These are phyloP conservation scores for Rhodotorula sp. DNA, from an alignment of 1,284 basidiomycete species.

Conservation along the genomic window DNA sequence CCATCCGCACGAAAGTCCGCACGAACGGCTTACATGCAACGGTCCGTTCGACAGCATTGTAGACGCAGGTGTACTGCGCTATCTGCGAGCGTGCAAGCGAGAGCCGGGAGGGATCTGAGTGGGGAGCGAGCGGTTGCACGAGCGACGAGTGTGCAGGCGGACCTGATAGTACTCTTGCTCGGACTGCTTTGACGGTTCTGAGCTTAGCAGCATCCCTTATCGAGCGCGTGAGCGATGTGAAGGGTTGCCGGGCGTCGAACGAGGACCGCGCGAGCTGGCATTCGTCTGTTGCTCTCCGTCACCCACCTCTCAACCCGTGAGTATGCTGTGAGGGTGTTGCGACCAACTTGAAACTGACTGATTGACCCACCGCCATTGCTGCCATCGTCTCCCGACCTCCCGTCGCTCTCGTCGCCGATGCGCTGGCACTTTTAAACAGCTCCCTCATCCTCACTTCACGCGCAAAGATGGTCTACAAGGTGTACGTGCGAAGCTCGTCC, in stretches of 20 bases:
- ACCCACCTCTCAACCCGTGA: slow-evolving; percentile 3
- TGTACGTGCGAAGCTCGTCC: slow-evolving; percentile 10
- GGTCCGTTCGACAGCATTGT: slow-evolving; percentile 6
- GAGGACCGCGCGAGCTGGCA: neutral
- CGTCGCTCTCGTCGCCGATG: no score
- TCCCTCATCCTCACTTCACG: neutral
- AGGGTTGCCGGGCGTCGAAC: neutral
- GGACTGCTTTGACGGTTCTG: neutral
- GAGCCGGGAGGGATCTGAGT: neutral
- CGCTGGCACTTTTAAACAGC: neutral
- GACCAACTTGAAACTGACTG: neutral
- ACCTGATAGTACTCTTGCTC: slow-evolving; percentile 25
- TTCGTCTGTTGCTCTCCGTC: neutral
- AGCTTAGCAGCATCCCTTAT: neutral
- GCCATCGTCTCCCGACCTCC: neutral
- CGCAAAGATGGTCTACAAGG: slow-evolving; percentile 35
- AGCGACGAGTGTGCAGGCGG: neutral
- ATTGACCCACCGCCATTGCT: neutral
- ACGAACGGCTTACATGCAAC: slow-evolving; percentile 33
- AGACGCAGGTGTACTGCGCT: slow-evolving; percentile 31
- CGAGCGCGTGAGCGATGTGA: no score
- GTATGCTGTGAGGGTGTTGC: neutral
- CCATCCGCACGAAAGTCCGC: slow-evolving; percentile 28
- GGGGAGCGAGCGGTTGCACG: neutral
- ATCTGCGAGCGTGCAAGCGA: slow-evolving; percentile 5